Base-by-base conservation (phyloP, 179 eudicot species). In the Vitellaria paradoxa region DNA sequence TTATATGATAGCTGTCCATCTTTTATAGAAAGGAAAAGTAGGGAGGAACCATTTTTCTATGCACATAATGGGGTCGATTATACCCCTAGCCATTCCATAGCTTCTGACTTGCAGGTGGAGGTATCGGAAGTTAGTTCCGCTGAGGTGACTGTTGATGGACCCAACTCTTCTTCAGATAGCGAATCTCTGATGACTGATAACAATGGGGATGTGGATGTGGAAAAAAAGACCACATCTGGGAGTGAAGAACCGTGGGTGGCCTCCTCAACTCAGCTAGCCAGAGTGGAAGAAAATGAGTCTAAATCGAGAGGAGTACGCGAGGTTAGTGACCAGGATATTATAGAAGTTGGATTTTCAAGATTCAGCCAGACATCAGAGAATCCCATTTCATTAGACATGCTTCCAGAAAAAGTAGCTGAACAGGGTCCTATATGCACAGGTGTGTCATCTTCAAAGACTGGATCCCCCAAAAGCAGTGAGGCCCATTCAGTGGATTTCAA, bases 31-130 rank as follows among this genome's bases (percentile, higher is more conserved):
- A 80, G 81, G 77, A 78, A 82, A 75, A 72, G 69, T 70, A 70
- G 55, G 15, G 83, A 82, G 57, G 84, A 84, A 47, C 81, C 67
- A 26, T 77, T 82, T 23, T 79, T 81, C 18, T 82, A 78, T 59
- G 55, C 83, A 6, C 64, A 76, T 26, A 82, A 77, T 69, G 66
- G 75, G 37, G 12, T 71, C 20, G 73, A 59, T 30, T 92, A 89
- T 74, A 73, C 79, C 6, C 86, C 82, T 17, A 75, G 84, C 15
- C 80, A 76, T 74, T 96, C 99, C 0, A 85, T 91, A 14, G 98
- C 97, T 69, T 96, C 98, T 1, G 98, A 96, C 72, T 74, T 96
- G 90, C 97, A 88, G 63, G 99, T 93, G 4, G 99, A 93, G 87
- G 84, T 91, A 47, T 93, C 98, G 1, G 97, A 94, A 49, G 75